Conservation (phyloP, 2,329 filamentous ascomycete species). For the Microcyclosporella mali region DNA sequence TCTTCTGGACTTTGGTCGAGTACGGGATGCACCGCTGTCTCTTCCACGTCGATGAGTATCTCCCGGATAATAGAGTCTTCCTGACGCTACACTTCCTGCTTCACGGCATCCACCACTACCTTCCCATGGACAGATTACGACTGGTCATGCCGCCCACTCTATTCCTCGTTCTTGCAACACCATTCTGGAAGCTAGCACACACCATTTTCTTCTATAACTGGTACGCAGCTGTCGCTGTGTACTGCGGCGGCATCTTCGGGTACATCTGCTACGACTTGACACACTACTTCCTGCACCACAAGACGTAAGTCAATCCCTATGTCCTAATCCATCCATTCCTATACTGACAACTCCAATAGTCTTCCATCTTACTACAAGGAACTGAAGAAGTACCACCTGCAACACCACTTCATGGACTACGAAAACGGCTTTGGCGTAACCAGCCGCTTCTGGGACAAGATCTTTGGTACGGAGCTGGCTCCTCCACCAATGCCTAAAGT, state of each 20-base stretch:
- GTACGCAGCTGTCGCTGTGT: slow-evolving; percentile 72
- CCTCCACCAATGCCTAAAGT: slow-evolving; percentile 43
- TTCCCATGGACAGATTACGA: slow-evolving; percentile 97
- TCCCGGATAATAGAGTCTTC: slow-evolving; percentile 85
- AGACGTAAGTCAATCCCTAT: slow-evolving; percentile 54
- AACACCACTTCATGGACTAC: slow-evolving; percentile 97
- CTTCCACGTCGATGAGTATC: slow-evolving; percentile 89
- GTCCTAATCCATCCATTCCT: neutral
- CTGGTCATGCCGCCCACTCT: slow-evolving; percentile 94
- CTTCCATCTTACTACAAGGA: slow-evolving; percentile 83
- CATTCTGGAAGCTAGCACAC: slow-evolving; percentile 91
- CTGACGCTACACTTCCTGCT: slow-evolving; percentile 87
- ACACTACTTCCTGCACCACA: slow-evolving; percentile 97
- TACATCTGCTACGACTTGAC: slow-evolving; percentile 96
- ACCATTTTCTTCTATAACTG: slow-evolving; percentile 76
- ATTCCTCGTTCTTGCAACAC: slow-evolving; percentile 73
- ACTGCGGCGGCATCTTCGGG: slow-evolving; percentile 85
- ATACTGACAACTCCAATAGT: slow-evolving; percentile 34
- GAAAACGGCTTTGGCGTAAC: slow-evolving; percentile 97
- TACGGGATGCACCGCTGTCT: slow-evolving; percentile 83
- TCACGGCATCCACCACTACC: slow-evolving; percentile 94
- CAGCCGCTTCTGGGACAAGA: slow-evolving; percentile 86
- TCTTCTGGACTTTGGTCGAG: slow-evolving; percentile 83
- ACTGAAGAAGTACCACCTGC: slow-evolving; percentile 95
- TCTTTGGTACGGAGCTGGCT: slow-evolving; percentile 83